Percentiles rank a stretch among this genome's conserved stretches.
Conservation (phyloP, 371 early-diverging fungal species). For the Sporodiniella umbellata region DNA sequence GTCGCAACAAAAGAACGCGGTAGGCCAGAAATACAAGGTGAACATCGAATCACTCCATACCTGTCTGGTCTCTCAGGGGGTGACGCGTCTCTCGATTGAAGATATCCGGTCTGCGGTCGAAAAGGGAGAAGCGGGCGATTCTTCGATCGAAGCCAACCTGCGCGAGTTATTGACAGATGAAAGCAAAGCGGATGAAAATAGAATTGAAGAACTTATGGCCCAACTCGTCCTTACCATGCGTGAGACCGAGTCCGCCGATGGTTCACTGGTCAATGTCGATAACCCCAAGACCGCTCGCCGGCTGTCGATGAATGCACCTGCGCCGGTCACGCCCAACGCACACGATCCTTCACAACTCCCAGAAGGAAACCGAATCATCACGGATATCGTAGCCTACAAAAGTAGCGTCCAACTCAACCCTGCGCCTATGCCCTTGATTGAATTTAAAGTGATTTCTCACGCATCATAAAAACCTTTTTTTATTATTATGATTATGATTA, state of each 20-base stretch:
- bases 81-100: slow-evolving; percentile 34
- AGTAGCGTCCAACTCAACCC: slow-evolving; percentile 47
- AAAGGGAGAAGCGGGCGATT: slow-evolving; percentile 40
- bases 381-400: slow-evolving; percentile 50
- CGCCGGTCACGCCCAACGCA: slow-evolving; percentile 9
- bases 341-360: slow-evolving; percentile 29
- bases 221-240: slow-evolving; percentile 42
- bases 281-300: slow-evolving; percentile 44
- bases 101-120: slow-evolving; percentile 45
- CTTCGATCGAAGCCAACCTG: slow-evolving; percentile 33
- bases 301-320: slow-evolving; percentile 21
- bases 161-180: slow-evolving; percentile 43
- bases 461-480: neutral
- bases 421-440: slow-evolving; percentile 43
- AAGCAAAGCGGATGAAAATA: slow-evolving; percentile 41
- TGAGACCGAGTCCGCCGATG: slow-evolving; percentile 26
- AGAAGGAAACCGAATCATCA: slow-evolving; percentile 36
- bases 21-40: slow-evolving; percentile 36
- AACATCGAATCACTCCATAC: slow-evolving; percentile 46
- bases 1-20: slow-evolving; percentile 45
- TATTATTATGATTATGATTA: neutral
- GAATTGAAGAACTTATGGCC: slow-evolving; percentile 40
- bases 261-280: slow-evolving; percentile 42
- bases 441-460: slow-evolving; percentile 15
- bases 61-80: slow-evolving; percentile 32